Conservation (phyloP, 768 basidiomycete genomes). For the Phaffia tasmanica region DNA sequence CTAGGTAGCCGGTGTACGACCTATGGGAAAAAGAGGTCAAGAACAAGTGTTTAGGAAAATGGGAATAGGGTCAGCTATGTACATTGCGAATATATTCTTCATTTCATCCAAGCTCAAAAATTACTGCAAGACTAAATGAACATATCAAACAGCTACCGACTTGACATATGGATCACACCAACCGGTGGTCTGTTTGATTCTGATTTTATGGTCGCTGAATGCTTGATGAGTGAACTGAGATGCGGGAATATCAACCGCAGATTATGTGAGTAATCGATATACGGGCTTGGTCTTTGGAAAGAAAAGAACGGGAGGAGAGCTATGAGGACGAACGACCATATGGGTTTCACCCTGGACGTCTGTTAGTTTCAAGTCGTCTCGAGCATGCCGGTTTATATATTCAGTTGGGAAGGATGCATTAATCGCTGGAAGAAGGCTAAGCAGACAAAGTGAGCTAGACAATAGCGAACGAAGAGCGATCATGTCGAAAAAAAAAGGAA, state of each 20-base stretch:
- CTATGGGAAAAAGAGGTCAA: not conserved
- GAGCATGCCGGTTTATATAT: not conserved
- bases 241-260: not conserved
- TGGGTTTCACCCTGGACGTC: not conserved
- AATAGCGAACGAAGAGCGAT: no score
- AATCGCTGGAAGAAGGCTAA: not conserved
- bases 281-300: not conserved
- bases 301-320: not conserved
- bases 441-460: not conserved
- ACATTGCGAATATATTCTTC: no score
- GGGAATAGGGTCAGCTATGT: no score
- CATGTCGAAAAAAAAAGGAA: not conserved
- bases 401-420: not conserved
- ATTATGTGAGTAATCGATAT: not conserved
- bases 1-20: conserved; percentile 26
- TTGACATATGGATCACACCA: conserved; percentile 18
- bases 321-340: not conserved
- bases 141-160: conserved; percentile 5
- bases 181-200: conserved; percentile 23
- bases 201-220: conserved; percentile 11
- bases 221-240: conserved; percentile 9
- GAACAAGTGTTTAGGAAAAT: no score
- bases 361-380: no score
- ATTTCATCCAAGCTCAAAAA: no score
- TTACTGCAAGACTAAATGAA: not conserved